These are phyloP conservation scores for Thymus mandschuricus DNA, from an alignment of 257 asterid species.

Conservation along the genomic window DNA sequence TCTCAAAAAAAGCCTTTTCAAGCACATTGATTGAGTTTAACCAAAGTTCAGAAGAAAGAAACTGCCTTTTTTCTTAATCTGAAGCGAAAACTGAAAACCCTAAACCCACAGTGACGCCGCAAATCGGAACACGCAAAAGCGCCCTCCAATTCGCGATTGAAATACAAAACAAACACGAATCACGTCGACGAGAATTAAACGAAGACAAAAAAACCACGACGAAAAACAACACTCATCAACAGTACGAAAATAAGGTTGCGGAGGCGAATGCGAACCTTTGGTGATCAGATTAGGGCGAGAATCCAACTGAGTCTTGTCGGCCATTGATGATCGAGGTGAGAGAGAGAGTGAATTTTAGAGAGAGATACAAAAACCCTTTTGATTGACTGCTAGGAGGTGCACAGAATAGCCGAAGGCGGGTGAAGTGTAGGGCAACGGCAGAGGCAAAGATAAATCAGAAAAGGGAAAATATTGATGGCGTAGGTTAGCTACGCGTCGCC, in stretches of 20 bases:
- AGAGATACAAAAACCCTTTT: conserved; percentile 29
- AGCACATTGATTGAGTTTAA: conserved; percentile 7
- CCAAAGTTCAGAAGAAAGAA: conserved; percentile 17
- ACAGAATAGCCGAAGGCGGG: conserved; percentile 35
- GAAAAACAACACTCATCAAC: background rate
- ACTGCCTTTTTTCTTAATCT: background rate
- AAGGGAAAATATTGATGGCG: conserved; percentile 3
- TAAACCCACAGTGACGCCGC: conserved; percentile 47
- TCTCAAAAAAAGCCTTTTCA: background rate
- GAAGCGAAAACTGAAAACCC: conserved; percentile 49
- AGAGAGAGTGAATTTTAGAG: conserved; percentile 21
- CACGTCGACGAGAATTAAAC: too few species aligned
- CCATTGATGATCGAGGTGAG: conserved; percentile 57
- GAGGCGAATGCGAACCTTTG: conserved; percentile 47
- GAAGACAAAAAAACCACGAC: background rate
- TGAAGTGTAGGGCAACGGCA: conserved; percentile 37
- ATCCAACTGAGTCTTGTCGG: conserved; percentile 55
- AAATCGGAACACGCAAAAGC: conserved; percentile 12
- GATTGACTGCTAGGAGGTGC: conserved; percentile 38
- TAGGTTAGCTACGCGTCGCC: conserved; percentile 6
- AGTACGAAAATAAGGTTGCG: background rate
- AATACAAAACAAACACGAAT: background rate
- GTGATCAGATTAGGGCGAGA: conserved; percentile 62
- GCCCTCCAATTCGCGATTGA: conserved; percentile 24
- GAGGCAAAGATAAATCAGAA: conserved; percentile 30